Conservation (phyloP, 495 filamentous ascomycete species). For the Aspergillus biplanus region DNA sequence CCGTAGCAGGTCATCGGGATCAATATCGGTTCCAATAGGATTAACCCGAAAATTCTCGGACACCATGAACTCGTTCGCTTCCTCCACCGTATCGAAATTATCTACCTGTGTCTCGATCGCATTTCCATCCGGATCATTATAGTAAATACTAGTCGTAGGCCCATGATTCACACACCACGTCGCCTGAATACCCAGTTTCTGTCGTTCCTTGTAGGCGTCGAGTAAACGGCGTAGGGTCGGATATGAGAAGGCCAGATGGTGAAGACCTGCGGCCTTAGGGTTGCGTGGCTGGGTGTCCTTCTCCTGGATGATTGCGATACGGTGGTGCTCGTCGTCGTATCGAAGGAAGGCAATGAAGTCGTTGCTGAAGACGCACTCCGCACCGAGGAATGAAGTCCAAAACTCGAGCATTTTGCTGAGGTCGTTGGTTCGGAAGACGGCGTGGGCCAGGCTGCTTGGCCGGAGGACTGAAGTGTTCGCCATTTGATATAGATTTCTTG, state of each 20-base stretch:
- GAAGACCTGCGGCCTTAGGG: background rate
- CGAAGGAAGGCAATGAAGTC: conserved; percentile 38
- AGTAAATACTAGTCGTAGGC: conserved; percentile 47
- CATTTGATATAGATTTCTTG: too few species aligned
- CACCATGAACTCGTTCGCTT: background rate
- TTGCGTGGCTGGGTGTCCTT: background rate
- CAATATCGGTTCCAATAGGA: background rate
- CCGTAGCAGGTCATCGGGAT: background rate
- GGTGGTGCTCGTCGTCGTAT: conserved; percentile 54
- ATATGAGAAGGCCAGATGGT: background rate
- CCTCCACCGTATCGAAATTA: conserved; percentile 31
- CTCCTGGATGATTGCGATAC: conserved; percentile 38
- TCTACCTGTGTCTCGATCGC: conserved; percentile 51
- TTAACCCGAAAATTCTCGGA: background rate
- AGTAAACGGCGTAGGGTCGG: background rate
- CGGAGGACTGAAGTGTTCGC: too few species aligned
- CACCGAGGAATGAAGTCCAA: conserved; percentile 13
- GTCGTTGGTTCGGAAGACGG: background rate
- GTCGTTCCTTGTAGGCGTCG: background rate
- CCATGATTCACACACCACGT: conserved; percentile 51
- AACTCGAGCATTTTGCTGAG: background rate
- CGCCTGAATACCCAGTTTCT: background rate
- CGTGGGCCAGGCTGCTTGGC: conserved; percentile 28
- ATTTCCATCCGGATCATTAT: conserved; percentile 53
- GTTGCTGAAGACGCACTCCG: background rate